Base-by-base conservation (phyloP, 2,329 filamentous ascomycete genomes). In the Catunica adiposa region DNA sequence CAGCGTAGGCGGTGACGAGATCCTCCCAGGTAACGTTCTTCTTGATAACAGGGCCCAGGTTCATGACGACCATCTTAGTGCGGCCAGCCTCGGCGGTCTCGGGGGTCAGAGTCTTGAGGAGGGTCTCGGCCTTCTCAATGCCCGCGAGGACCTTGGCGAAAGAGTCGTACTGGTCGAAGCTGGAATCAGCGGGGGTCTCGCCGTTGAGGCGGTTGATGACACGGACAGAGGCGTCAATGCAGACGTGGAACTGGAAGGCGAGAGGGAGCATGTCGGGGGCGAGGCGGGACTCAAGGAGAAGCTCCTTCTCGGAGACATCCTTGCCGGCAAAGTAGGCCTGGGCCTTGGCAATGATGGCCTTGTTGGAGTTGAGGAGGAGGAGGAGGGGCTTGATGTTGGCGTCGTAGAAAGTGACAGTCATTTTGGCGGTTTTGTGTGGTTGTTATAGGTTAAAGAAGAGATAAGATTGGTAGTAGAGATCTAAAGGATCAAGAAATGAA, bases 191-290 rank as follows among this genome's bases (percentile, higher is more conserved):
- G 25, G 11, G 37, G n/a, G 47, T 42, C 29, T 54, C 42, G 26
- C 37, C 51, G 47, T 51, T 50, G 11, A 59, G 17, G 51, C 54
- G 57, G 5, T 11, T 17, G 46, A 54, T 54, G 1, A 56, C 3
- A 20, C n/a, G 1, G 11, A 38, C 20, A 44, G 46, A 31, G 6
- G n/a, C 9, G n/a, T 51, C 23, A 34, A 44, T 38, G 54, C 48
- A 2, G n/a, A 56, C 29, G 54, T 46, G 40, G 26, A 59, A 47
- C 56, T 71, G 68, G 62, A 67, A 67, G 37, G 53, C 59, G 20
- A 71, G 62, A 14, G 67, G 66, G 14, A 61, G 59, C 65, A 70
- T 70, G 62, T 69, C 68, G 1, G 64, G 61, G 44, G 57, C 42
- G 1, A 71, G 62, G 3, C 61, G 58, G 22, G 63, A 60, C 15